These are phyloP conservation scores for Lodderomyces metapsilosis DNA, from an alignment of 1,139 yeast species.

Conservation along the genomic window DNA sequence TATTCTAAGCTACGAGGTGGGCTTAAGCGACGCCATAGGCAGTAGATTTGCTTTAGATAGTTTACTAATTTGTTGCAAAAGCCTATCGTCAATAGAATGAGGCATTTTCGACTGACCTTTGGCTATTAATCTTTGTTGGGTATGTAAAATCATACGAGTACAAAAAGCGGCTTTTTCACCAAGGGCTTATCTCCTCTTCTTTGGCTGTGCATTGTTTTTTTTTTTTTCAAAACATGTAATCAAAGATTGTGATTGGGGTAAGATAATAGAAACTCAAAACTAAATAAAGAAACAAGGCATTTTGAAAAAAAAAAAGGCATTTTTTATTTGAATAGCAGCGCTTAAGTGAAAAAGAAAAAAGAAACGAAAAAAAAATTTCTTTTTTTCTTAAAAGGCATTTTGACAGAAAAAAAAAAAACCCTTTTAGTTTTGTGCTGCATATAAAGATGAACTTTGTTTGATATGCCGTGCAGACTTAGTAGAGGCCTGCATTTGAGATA, in stretches of 20 bases:
- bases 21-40: no score
- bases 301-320: background rate
- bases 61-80: no score
- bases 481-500: no score
- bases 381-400: conserved; percentile 5
- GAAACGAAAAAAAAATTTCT: background rate
- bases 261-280: no score
- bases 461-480: background rate
- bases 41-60: no score
- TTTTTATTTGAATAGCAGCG: no score
- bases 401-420: background rate
- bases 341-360: background rate
- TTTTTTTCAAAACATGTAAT: background rate
- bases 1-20: no score
- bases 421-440: background rate
- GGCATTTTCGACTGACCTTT: no score
- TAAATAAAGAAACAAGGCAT: no score
- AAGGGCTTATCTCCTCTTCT: background rate
- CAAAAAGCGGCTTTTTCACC: background rate
- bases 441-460: background rate
- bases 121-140: no score
- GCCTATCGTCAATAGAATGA: no score
- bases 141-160: background rate
- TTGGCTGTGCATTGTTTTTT: background rate
- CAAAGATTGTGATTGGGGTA: background rate